Evolutionary conservation across 148 eudicot species (phyloP).

Genomic region (Rhododendron williamsianum): DNA sequence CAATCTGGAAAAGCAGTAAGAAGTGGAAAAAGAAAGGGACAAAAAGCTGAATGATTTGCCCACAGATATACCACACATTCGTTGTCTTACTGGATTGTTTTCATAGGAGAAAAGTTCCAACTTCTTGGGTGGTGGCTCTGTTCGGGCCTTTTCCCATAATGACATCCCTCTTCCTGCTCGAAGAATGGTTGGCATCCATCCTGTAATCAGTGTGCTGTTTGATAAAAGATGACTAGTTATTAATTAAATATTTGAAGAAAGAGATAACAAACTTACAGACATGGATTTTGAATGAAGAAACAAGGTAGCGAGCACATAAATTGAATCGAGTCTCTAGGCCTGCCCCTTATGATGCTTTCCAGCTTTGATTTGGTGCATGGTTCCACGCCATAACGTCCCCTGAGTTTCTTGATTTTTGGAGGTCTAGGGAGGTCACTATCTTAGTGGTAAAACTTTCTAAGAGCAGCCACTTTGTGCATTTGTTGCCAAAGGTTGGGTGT

Average conservation of each 20-base stretch:
- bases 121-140: conserved; percentile 33
- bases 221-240: conserved; percentile 7
- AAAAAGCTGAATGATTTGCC: background rate
- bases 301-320: background rate
- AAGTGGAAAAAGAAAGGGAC: background rate
- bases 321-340: background rate
- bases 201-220: conserved; percentile 46
- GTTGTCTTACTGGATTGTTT: conserved; percentile 45
- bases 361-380: background rate
- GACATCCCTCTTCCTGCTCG: conserved; percentile 64
- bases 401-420: background rate
- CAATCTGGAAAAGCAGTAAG: background rate
- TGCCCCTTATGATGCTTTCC: background rate
- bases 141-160: conserved; percentile 42
- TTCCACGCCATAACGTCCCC: background rate
- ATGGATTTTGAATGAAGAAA: background rate
- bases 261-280: background rate
- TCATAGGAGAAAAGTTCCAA: conserved; percentile 53
- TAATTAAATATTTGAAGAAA: background rate
- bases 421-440: background rate
- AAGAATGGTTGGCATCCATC: conserved; percentile 60
- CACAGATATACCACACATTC: background rate
- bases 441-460: background rate
- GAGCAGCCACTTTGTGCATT: background rate
- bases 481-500: background rate